phyloP scores from a whole-genome alignment of 306 rosid genomes.

The Rosa persica region DNA sequence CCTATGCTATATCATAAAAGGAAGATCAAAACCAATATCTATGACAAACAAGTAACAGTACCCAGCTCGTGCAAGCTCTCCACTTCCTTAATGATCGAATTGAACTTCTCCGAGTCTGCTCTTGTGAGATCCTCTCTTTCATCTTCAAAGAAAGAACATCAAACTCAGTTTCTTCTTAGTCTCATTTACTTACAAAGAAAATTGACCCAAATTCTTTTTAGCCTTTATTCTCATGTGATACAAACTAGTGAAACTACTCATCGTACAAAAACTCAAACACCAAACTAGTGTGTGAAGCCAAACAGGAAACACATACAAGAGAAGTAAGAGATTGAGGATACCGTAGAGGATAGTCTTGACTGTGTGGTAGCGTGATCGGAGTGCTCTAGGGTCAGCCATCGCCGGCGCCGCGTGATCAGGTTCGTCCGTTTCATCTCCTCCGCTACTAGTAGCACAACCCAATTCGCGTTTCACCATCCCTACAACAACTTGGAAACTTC shows the following conservation, averaged over 20 bases:
- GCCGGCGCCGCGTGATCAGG: background rate
- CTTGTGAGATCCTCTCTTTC: slow-evolving; percentile 57
- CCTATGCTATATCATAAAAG: background rate
- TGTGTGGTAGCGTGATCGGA: slow-evolving; percentile 38
- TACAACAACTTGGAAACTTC: background rate
- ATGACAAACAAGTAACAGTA: slow-evolving; percentile 17
- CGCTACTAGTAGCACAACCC: background rate
- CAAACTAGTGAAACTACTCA: background rate
- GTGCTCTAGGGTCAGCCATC: slow-evolving; percentile 24
- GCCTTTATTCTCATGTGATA: background rate
- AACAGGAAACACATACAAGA: background rate
- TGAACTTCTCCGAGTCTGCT: slow-evolving; percentile 52
- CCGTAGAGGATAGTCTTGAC: slow-evolving; percentile 31
- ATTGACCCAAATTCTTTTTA: background rate
- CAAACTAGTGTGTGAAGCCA: background rate
- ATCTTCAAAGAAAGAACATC: slow-evolving; percentile 39
- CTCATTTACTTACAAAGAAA: background rate
- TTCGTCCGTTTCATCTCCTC: background rate
- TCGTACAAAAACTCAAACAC: background rate
- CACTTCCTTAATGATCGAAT: slow-evolving; percentile 49
- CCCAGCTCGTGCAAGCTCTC: slow-evolving; percentile 76
- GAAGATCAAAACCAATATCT: background rate
- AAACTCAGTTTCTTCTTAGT: background rate
- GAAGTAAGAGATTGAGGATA: background rate
- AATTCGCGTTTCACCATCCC: slow-evolving; percentile 21